Conservation (phyloP, 441 rosid genomes). For the Metrosideros polymorpha region DNA sequence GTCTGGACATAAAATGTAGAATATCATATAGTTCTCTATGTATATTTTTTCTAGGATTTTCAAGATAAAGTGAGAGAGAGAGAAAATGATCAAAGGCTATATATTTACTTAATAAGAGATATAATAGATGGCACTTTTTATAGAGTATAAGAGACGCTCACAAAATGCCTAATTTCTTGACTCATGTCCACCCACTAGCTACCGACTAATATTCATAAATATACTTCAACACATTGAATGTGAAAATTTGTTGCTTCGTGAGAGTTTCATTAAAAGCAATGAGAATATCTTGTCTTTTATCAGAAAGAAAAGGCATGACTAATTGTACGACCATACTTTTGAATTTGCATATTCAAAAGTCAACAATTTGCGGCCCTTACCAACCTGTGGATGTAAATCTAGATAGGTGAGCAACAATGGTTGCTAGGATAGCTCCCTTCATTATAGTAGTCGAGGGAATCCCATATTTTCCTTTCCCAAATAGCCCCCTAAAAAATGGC, state of each 20-base stretch:
- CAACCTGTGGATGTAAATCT: background rate
- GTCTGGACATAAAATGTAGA: background rate
- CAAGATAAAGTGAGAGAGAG: background rate
- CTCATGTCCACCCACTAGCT: background rate
- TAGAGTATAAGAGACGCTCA: background rate
- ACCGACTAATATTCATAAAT: background rate
- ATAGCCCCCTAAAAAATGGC: slow-evolving; percentile 33
- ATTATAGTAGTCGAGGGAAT: slow-evolving; percentile 23
- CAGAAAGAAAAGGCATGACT: too few species aligned
- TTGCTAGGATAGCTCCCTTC: slow-evolving; percentile 22
- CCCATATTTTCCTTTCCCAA: slow-evolving; percentile 49
- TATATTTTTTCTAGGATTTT: too few species aligned
- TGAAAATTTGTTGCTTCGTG: background rate
- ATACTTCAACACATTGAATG: background rate
- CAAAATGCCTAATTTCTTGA: background rate
- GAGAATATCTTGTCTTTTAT: too few species aligned
- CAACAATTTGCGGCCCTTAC: too few species aligned
- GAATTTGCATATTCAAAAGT: too few species aligned
- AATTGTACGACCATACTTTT: too few species aligned
- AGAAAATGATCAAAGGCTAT: background rate
- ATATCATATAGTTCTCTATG: background rate
- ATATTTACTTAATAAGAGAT: background rate
- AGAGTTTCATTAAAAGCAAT: background rate
- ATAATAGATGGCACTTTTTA: background rate
- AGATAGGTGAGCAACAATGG: slow-evolving; percentile 7